Evolutionary conservation across 1,284 basidiomycete genomes (phyloP).

Genomic region (Heterobasidion parviporum): DNA sequence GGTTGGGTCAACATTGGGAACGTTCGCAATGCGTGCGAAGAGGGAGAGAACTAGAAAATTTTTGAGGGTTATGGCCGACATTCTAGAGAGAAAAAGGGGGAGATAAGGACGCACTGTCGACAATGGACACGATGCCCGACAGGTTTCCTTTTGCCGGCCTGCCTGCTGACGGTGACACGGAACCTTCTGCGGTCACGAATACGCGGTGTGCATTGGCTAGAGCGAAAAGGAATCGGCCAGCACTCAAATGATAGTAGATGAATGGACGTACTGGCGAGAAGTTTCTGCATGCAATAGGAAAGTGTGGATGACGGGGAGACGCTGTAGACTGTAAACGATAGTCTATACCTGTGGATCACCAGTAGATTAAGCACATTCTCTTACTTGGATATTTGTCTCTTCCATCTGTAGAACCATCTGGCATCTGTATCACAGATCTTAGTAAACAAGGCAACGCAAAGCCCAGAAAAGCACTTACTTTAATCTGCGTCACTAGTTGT

Average conservation of each 20-base stretch:
- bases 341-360: neutral
- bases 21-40: slow-evolving; percentile 63
- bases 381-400: slow-evolving; percentile 67
- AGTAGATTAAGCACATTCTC: neutral
- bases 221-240: neutral
- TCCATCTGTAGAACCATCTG: slow-evolving; percentile 63
- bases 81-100: neutral
- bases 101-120: slow-evolving; percentile 52
- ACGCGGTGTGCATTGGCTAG: slow-evolving; percentile 68
- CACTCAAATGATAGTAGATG: neutral
- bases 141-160: slow-evolving; percentile 32
- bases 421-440: slow-evolving; percentile 32
- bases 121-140: slow-evolving; percentile 68
- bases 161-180: slow-evolving; percentile 25
- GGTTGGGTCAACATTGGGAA: slow-evolving; percentile 63
- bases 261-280: slow-evolving; percentile 57
- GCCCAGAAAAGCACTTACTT: slow-evolving; percentile 29
- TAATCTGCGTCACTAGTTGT: slow-evolving; percentile 61
- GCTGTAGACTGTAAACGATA: slow-evolving; percentile 50
- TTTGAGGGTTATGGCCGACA: neutral
- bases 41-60: slow-evolving; percentile 46
- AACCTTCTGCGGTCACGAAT: slow-evolving; percentile 56
- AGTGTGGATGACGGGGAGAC: slow-evolving; percentile 55
- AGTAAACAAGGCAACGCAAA: neutral
- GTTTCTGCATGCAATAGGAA: slow-evolving; percentile 64